Evolutionary conservation across 2,329 filamentous ascomycete species (phyloP), one percentile per base, ranked within the genome.

Genomic region (Cladophialophora bantiana): DNA sequence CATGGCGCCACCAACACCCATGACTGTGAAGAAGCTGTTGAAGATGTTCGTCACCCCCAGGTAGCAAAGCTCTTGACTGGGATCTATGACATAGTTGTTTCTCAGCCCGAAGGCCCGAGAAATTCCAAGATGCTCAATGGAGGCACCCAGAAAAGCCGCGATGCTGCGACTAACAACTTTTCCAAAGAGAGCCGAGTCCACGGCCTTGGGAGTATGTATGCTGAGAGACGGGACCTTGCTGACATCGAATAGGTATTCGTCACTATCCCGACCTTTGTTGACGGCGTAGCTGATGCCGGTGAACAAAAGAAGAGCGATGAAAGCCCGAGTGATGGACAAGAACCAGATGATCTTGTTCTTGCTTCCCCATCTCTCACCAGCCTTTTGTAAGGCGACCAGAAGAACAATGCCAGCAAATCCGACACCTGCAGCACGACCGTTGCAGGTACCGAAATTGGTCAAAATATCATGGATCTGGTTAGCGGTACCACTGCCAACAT

Each of bases 1-100:
- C 85, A 90, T 89, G 69, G 87, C 88, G 31, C 87, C 88, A 12
- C 87, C 86, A 12, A 89, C 80, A n/a, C 86, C 82, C 85, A 90
- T 88, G 9, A 84, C 81, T 26, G 86, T 85, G 75, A 90, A 89
- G 77, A 89, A 86, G 55, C 84, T 85, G 77, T 89, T 89, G 77
- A 88, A 82, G 66, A 89, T 83, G 75, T 90, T 89, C 48, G 84
- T 83, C 15, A 86, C 76, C 9, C 88, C 88, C 2, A 89, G 83
- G 71, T 88, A 90, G 64, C 85, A 85, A 1, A 90, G 83, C 70
- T 90, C 88, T 73, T 90, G 88, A 12, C 85, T 88, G 70, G 88
- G 84, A 69, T 90, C 87, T 48, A 87, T 86, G 7, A 83, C 80
- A 73, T 90, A 90, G 71, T 84, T 82, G 75, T 90, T 89, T 68